Percentiles rank a stretch among this genome's conserved stretches.
These are phyloP conservation scores for Akanthomyces uredinophilus DNA, from an alignment of 2,329 filamentous ascomycete species.

Conservation along the genomic window DNA sequence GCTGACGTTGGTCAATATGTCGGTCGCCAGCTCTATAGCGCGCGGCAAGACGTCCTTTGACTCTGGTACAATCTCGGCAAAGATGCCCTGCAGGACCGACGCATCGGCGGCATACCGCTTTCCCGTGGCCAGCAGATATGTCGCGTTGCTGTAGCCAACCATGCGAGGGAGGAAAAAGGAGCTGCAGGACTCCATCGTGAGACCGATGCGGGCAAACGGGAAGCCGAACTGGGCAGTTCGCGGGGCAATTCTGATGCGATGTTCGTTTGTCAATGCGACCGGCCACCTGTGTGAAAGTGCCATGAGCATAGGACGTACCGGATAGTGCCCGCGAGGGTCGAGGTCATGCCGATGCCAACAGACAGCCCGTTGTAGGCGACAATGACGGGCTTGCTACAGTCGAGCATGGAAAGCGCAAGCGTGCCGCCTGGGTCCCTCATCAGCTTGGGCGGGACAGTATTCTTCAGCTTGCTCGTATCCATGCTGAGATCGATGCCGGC, in stretches of 20 bases:
- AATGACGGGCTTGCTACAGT: conserved; percentile 18
- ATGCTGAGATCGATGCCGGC: conserved; percentile 53
- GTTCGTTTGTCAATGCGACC: neutral
- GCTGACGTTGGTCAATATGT: conserved; percentile 13
- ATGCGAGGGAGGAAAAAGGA: conserved; percentile 18
- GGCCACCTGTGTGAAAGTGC: no score
- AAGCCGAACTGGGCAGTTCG: conserved; percentile 16
- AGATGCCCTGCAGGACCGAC: neutral
- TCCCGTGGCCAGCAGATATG: conserved; percentile 17
- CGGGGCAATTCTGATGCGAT: neutral
- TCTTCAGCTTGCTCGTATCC: neutral
- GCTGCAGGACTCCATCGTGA: conserved; percentile 18
- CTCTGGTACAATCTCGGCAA: conserved; percentile 12
- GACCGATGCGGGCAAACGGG: conserved; percentile 17
- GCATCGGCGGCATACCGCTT: conserved; percentile 11
- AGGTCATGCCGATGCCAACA: conserved; percentile 18
- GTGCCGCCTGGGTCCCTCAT: conserved; percentile 32
- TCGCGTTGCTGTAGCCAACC: conserved; percentile 15
- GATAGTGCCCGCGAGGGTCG: conserved; percentile 16
- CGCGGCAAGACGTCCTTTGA: conserved; percentile 14
- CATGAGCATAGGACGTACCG: neutral
- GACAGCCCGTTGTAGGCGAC: conserved; percentile 18
- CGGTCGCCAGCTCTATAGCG: conserved; percentile 10
- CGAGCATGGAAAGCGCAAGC: conserved; percentile 16
- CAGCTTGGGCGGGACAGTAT: neutral